Conservation (phyloP, 192 early-diverging fungal species). For the Gorgonomyces haynaldii region DNA sequence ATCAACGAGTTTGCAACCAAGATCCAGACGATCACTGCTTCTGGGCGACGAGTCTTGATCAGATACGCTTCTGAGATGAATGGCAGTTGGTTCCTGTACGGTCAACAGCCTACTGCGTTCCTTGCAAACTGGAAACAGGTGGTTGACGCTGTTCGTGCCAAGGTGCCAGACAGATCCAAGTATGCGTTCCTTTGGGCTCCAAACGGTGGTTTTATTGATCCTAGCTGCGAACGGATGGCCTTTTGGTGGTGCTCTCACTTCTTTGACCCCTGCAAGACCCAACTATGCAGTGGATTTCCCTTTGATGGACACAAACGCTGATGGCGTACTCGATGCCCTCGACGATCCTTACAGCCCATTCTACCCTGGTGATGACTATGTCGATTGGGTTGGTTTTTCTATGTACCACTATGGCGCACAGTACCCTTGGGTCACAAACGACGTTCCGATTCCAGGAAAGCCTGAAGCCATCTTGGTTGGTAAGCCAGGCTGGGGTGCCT, state of each 20-base stretch:
- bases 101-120: conserved; percentile 20
- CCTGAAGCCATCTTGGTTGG: conserved; percentile 21
- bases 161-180: neutral
- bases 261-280: too few relatives aligned
- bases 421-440: conserved; percentile 21
- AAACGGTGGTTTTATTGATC: conserved; percentile 16
- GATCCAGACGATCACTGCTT: neutral
- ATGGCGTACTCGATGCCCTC: conserved; percentile 19
- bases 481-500: neutral
- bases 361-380: conserved; percentile 38
- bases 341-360: conserved; percentile 41
- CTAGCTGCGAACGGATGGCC: conserved; percentile 27
- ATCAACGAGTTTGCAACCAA: conserved; percentile 5
- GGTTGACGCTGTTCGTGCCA: conserved; percentile 7
- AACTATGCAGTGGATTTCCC: too few relatives aligned
- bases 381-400: conserved; percentile 37
- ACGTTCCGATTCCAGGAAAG: conserved; percentile 9
- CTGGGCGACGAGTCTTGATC: conserved; percentile 13
- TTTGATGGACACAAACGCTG: conserved; percentile 31
- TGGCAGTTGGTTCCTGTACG: conserved; percentile 25
- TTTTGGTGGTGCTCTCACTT: too few relatives aligned
- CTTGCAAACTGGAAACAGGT: conserved; percentile 13
- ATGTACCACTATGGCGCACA: conserved; percentile 29
- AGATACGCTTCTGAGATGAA: conserved; percentile 31
- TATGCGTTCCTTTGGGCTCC: conserved; percentile 25